A percentile compares a stretch with the other conserved stretches of the same genome.
These are phyloP conservation scores for Venturiaceae sp. DNA, from an alignment of 2,329 filamentous ascomycete species.

Conservation along the genomic window DNA sequence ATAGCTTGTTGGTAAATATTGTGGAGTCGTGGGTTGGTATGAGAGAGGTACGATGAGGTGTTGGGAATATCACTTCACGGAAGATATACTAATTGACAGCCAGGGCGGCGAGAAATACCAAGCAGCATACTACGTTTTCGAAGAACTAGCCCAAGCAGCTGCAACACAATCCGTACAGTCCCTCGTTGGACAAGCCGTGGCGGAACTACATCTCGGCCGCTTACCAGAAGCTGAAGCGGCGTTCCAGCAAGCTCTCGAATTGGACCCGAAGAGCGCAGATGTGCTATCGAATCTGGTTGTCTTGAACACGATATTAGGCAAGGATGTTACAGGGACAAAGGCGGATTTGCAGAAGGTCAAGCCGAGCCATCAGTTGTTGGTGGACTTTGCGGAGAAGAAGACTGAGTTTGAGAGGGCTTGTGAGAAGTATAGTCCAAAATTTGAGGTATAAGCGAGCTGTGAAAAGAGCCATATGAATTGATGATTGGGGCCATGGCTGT, in stretches of 20 bases:
- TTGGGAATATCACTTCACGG: background rate
- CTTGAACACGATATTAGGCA: constrained; percentile 66
- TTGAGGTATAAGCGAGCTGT: constrained; percentile 39
- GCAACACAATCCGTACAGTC: constrained; percentile 67
- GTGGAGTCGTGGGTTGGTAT: constrained; percentile 93
- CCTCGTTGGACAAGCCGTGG: constrained; percentile 79
- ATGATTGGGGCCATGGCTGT: too few species aligned
- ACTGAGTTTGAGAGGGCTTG: constrained; percentile 79
- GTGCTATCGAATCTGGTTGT: constrained; percentile 79
- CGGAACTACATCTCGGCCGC: constrained; percentile 83
- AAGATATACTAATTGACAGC: constrained; percentile 16
- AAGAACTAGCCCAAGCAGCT: constrained; percentile 84
- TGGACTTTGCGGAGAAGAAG: constrained; percentile 75
- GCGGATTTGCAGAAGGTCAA: constrained; percentile 44
- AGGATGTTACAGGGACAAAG: constrained; percentile 52
- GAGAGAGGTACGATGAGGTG: constrained; percentile 55
- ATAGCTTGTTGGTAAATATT: constrained; percentile 85
- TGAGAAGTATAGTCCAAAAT: constrained; percentile 79
- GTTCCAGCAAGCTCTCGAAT: constrained; percentile 66
- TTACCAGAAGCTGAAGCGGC: constrained; percentile 83
- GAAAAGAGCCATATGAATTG: background rate
- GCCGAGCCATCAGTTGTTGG: constrained; percentile 60
- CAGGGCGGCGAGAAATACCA: constrained; percentile 94
- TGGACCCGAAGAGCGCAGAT: constrained; percentile 61
- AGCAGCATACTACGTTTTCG: constrained; percentile 93